Evolutionary conservation across 306 rosid genomes (phyloP), one percentile per base, ranked within the genome.

Genomic region (Fagus crenata): DNA sequence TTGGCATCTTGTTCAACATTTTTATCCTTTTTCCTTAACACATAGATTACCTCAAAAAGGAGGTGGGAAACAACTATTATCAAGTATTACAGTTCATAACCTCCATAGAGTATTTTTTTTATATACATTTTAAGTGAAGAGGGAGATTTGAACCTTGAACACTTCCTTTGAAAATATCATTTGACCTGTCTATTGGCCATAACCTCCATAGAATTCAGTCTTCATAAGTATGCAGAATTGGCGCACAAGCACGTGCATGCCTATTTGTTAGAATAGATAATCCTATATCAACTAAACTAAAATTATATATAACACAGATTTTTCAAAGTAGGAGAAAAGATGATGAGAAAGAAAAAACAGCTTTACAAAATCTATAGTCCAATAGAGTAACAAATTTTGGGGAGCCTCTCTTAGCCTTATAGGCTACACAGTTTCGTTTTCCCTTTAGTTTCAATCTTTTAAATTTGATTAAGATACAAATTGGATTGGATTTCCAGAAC

Each of bases 331-430:
- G 83, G 83, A 81, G 84, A 79, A 69, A 51, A 71, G 81, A 79
- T 55, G 35, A 81, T 81, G 73, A 58, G 35, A 33, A 65, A 61
- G 55, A 71, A 83, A 84, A 78, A 81, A 83, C 58, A 85, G 83
- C 93, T 88, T 85, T 82, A 91, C 92, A 89, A 86, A 87, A 86
- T 83, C 81, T 82, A 81, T 78, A 81, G 83, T 81, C 82, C 87
- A 84, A 84, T 83, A 85, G 77, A 80, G 71, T 59, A 80, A 86
- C 77, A 69, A 74, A 83, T 61, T 78, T 78, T 76, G 85, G 69
- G 67, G 77, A 89, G 87, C 89, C 70, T 82, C 78, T 74, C 83
- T 78, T 86, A 69, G 80, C 64, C 87, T 85, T 83, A 83, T 83
- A 80, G 80, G 81, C 73, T 77, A 76, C 82, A 81, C 77, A 75